phyloP scores from a whole-genome alignment of 73 alveolate species.

The Symbiodinium natans region DNA sequence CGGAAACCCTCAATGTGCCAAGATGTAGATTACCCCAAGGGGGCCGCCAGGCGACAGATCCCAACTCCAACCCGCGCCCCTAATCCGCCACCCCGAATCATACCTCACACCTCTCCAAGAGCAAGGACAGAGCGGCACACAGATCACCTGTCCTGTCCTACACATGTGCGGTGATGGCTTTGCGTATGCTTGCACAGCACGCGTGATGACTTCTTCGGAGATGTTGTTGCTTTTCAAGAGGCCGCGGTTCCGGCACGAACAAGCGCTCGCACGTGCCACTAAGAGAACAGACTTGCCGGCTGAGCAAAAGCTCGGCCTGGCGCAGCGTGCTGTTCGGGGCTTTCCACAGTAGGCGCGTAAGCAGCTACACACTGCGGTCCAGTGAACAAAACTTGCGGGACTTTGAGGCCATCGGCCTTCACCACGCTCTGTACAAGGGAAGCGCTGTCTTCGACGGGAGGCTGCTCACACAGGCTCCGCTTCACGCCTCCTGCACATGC shows the following conservation, averaged over 20 bases:
- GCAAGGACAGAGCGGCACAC: too few species aligned
- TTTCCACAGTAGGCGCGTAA: not conserved
- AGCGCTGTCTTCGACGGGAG: constrained; percentile 11
- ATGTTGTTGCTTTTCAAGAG: too few species aligned
- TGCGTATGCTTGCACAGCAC: too few species aligned
- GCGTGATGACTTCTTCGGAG: too few species aligned
- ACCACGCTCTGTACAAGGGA: not conserved
- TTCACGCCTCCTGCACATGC: not conserved
- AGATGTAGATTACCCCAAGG: too few species aligned
- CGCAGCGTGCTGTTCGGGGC: not conserved
- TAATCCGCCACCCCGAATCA: too few species aligned
- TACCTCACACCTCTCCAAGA: too few species aligned
- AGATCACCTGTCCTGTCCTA: too few species aligned
- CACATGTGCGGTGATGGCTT: too few species aligned
- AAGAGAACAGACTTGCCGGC: not conserved
- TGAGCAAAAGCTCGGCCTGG: not conserved
- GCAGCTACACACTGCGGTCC: not conserved
- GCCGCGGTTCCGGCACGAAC: not conserved
- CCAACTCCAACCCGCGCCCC: too few species aligned
- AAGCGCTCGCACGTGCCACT: not conserved
- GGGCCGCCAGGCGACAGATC: too few species aligned
- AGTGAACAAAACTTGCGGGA: not conserved
- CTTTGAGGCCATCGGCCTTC: not conserved
- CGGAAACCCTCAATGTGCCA: too few species aligned
- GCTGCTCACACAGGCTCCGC: not conserved